Base-by-base conservation (phyloP, 2,329 filamentous ascomycete species). In the Myriosclerotinia scirpicola region DNA sequence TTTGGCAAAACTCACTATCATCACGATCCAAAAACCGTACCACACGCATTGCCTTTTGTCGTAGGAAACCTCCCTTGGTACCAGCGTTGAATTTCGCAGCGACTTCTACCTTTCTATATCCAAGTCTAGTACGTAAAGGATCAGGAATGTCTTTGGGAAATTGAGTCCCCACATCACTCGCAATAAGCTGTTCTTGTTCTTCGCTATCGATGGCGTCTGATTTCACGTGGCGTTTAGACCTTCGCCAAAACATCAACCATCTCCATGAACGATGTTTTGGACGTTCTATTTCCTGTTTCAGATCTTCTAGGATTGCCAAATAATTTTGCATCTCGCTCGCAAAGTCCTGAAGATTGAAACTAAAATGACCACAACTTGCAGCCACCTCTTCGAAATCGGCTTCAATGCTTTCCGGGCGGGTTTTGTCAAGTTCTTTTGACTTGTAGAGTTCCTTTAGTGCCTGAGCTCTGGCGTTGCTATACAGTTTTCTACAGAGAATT, bases 361-460 rank as follows among this genome's bases (percentile, higher is more conserved):
- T 94, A 76, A 98, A 99, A 78, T 98, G 93, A 0, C 95, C 94
- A 75, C 95, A 99, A 66, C 93, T 96, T n/a, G 95, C 94, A 52
- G 94, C 93, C 14, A 98, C 93, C 78, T 99, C 95, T 77, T 99
- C 95, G 67, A 97, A 93, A 77, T 98, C 95, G 2, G 94, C 95
- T 75, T 96, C 90, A 11, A 94, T 84, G 69, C 90, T 90, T 63
- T 92, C 84, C 0, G 90, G 88, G 53, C 87, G 84, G 3, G 87
- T 81, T 67, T 86, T 86, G 14, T 86, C 86, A 50, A 93, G 82
- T 72, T 93, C 88, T 68, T 93, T 92, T 62, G 86, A 90, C 69
- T 85, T 87, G 77, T 99, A 98, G 0, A 99, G 83, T 67, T 90
- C 84, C 66, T 88, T 84, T 8, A 99, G 81, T 0, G 95, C 93